Conservation (phyloP, 2,329 filamentous ascomycete species). For the Colletotrichum theobromicola region DNA sequence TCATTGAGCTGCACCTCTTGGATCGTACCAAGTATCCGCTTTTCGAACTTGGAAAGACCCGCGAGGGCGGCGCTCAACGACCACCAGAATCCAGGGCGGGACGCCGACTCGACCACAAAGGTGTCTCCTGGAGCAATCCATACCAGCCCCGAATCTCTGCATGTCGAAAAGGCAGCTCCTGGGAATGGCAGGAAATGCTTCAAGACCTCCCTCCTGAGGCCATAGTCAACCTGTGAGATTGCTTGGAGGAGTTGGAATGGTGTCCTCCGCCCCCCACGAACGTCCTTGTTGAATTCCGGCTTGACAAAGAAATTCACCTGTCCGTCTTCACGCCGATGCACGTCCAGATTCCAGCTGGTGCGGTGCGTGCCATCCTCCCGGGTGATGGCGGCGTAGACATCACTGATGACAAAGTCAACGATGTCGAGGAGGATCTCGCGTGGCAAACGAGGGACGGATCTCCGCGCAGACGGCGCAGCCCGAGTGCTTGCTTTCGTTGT, state of each 20-base stretch:
- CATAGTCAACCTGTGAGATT: neutral
- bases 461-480: neutral
- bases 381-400: neutral
- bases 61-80: neutral
- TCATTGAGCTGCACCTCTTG: neutral
- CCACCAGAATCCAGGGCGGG: neutral
- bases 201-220: neutral
- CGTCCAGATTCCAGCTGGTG: neutral
- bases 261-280: neutral
- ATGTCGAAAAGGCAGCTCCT: neutral
- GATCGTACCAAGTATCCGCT: neutral
- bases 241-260: neutral
- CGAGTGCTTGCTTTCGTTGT: neutral
- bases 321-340: no score
- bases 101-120: neutral
- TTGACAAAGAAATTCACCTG: neutral
- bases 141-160: no score
- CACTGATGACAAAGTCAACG: neutral
- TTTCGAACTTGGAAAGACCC: neutral
- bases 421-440: neutral
- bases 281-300: neutral
- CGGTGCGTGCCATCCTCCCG: neutral
- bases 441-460: neutral
- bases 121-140: neutral
- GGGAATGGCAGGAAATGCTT: neutral